phyloP scores from a whole-genome alignment of 2,329 filamentous ascomycete species.

The Falciphora oryzae region DNA sequence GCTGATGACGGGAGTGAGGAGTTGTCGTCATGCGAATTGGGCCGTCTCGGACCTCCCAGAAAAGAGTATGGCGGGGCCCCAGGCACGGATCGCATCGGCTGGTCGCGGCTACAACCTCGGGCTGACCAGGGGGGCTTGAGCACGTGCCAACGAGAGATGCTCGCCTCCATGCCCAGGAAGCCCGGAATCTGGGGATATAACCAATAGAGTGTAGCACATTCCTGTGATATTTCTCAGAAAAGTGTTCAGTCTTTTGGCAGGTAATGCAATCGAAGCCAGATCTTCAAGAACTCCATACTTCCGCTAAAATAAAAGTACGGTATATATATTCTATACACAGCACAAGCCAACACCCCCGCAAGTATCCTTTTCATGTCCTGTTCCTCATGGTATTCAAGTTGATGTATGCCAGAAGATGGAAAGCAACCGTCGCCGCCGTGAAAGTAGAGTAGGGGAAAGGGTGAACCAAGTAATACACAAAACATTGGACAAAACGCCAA shows the following conservation, averaged over 20 bases:
- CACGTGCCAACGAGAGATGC: neutral
- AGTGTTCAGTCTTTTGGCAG: too few relatives aligned
- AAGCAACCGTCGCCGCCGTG: neutral
- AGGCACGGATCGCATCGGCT: slow-evolving; percentile 30
- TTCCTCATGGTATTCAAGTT: neutral
- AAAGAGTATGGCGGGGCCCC: neutral
- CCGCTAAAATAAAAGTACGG: neutral
- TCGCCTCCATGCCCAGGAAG: too few relatives aligned
- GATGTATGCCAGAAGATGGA: neutral
- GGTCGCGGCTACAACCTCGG: slow-evolving; percentile 39
- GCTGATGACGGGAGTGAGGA: neutral
- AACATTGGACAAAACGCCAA: neutral
- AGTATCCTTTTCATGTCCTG: slow-evolving; percentile 1
- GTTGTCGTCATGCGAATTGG: neutral
- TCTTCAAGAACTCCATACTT: neutral
- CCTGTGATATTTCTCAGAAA: too few relatives aligned
- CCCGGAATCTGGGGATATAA: too few relatives aligned
- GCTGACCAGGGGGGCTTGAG: slow-evolving; percentile 14
- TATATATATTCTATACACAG: neutral
- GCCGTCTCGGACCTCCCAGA: neutral
- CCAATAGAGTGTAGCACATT: too few relatives aligned
- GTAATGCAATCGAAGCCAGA: too few relatives aligned
- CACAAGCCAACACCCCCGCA: neutral
- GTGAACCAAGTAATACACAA: neutral
- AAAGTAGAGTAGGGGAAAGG: too few relatives aligned